These are phyloP conservation scores for Phytophthora pistaciae DNA, from an alignment of 352 stramenopile species.

Conservation along the genomic window DNA sequence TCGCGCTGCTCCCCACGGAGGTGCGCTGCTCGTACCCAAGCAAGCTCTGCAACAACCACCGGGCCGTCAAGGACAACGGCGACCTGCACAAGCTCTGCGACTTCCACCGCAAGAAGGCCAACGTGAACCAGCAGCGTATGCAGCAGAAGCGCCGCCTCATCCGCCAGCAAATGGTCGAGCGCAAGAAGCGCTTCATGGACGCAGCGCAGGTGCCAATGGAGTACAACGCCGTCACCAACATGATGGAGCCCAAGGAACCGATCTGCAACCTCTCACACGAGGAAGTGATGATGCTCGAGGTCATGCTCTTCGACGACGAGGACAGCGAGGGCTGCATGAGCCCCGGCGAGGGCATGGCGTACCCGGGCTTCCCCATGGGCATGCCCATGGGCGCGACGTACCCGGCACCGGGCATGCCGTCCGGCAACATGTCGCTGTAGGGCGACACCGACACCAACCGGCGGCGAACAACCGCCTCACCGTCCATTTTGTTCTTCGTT, in stretches of 20 bases:
- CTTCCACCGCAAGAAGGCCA: constrained; percentile 73
- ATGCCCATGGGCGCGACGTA: constrained; percentile 25
- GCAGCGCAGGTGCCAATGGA: constrained; percentile 43
- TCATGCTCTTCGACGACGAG: constrained; percentile 56
- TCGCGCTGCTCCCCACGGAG: constrained; percentile 48
- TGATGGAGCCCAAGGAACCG: constrained; percentile 46
- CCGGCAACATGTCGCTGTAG: constrained; percentile 44
- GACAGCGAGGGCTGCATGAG: constrained; percentile 28
- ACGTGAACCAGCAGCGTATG: constrained; percentile 80
- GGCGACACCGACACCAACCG: neutral
- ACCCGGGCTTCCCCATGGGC: constrained; percentile 13
- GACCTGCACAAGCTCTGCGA: constrained; percentile 82
- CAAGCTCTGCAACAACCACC: constrained; percentile 71
- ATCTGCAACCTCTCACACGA: constrained; percentile 54
- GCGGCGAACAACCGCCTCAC: neutral
- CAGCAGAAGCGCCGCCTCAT: constrained; percentile 61
- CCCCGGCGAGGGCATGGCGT: constrained; percentile 18
- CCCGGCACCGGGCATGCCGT: constrained; percentile 19
- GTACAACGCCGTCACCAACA: constrained; percentile 35
- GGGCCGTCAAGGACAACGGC: constrained; percentile 77
- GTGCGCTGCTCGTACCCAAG: constrained; percentile 77
- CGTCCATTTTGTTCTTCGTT: constrained; percentile 35
- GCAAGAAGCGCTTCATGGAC: constrained; percentile 60
- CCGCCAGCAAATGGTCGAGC: constrained; percentile 58
- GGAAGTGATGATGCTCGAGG: constrained; percentile 54